phyloP scores from a whole-genome alignment of 164 flowering plant genomes.

The Echeveria elegans region DNA sequence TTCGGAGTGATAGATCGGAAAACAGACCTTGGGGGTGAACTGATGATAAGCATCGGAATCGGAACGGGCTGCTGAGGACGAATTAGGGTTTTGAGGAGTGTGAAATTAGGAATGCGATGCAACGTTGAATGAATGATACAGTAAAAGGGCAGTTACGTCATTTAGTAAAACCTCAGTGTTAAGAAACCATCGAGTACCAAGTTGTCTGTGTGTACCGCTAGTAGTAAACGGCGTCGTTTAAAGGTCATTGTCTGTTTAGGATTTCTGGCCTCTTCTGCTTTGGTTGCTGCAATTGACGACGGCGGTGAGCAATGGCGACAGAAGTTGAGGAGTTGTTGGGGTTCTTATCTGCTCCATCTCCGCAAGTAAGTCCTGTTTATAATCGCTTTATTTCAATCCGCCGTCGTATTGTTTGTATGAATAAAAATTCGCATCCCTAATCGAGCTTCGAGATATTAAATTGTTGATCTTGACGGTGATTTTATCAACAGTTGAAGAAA shows the following conservation, averaged over 20 bases:
- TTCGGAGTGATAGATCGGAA: no score
- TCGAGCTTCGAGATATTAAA: not conserved
- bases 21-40: not conserved
- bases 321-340: conserved; percentile 74
- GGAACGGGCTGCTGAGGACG: not conserved
- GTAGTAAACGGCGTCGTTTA: not conserved
- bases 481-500: conserved; percentile 48
- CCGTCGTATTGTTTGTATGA: no score
- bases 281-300: not conserved
- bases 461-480: no score
- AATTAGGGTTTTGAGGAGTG: not conserved
- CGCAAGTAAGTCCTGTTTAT: conserved; percentile 59
- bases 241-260: not conserved
- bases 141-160: not conserved
- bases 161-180: no score
- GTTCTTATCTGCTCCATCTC: conserved; percentile 75
- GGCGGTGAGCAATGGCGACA: conserved; percentile 46
- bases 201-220: no score
- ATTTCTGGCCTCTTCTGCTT: no score
- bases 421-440: not conserved
- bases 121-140: not conserved
- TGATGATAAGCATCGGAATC: not conserved
- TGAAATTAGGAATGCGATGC: not conserved
- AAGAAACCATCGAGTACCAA: no score
- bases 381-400: not conserved